phyloP scores from a whole-genome alignment of 768 basidiomycete species.

The Russula sp. region DNA sequence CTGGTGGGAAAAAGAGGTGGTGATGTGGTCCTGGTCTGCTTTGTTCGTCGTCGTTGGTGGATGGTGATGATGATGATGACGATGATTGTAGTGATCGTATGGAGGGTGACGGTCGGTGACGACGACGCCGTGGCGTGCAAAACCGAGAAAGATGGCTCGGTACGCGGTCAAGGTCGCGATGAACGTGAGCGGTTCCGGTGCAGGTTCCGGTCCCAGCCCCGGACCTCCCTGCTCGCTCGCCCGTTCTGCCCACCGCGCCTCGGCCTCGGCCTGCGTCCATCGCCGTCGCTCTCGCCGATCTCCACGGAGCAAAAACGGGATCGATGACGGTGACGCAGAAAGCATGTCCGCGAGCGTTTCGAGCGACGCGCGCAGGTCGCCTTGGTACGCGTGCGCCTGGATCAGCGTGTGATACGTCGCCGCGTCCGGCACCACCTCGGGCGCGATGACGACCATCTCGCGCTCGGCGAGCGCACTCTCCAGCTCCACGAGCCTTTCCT shows the following conservation, averaged over 20 bases:
- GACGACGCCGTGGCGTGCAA: conserved; percentile 47
- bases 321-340: no score
- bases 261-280: no score
- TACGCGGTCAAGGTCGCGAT: conserved; percentile 42
- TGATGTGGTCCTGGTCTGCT: background rate
- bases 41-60: background rate
- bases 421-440: conserved; percentile 45
- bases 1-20: background rate
- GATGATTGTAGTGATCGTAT: background rate
- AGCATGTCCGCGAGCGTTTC: conserved; percentile 63
- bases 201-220: no score
- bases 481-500: conserved; percentile 29
- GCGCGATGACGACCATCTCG: conserved; percentile 39
- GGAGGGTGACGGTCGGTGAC: background rate
- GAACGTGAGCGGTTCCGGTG: conserved; percentile 34
- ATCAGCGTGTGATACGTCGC: conserved; percentile 64
- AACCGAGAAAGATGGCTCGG: conserved; percentile 70
- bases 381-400: conserved; percentile 64
- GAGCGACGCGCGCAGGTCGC: conserved; percentile 51
- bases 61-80: no score
- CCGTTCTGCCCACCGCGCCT: no score
- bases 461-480: conserved; percentile 34
- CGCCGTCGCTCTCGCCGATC: no score
- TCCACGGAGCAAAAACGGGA: no score
- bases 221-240: no score